Percentiles rank a stretch among this genome's conserved stretches.
phyloP scores from a whole-genome alignment of 1,284 basidiomycete species.

The Irpex sp. region DNA sequence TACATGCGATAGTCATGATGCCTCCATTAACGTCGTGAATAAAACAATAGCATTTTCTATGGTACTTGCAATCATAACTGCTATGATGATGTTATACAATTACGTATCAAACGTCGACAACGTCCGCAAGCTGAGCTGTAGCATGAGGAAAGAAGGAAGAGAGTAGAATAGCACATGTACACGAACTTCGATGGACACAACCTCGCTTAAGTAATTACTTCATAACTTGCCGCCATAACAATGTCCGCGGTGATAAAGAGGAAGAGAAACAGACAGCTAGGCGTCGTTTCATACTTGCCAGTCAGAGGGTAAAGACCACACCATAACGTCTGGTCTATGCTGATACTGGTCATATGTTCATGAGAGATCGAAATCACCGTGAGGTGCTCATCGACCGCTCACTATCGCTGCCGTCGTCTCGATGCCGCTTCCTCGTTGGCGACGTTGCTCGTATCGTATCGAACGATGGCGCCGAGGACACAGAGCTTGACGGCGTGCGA shows the following conservation, averaged over 20 bases:
- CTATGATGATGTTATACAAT: background rate
- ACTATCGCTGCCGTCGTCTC: background rate
- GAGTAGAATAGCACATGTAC: background rate
- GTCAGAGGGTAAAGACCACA: background rate
- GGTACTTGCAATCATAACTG: background rate
- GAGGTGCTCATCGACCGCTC: background rate
- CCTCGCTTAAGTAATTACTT: background rate
- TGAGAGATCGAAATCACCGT: background rate
- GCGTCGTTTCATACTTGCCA: background rate
- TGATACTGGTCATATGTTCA: too few species aligned
- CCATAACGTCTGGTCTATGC: background rate
- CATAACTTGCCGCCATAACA: background rate
- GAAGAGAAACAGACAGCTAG: background rate
- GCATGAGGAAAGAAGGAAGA: background rate
- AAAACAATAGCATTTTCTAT: background rate
- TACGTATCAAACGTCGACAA: background rate
- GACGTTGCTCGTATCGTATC: background rate
- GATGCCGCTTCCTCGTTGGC: background rate
- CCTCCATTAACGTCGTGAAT: background rate
- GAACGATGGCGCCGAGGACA: slow-evolving; percentile 2
- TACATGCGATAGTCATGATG: too few species aligned
- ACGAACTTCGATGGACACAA: background rate
- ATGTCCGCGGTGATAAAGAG: background rate
- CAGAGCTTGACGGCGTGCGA: slow-evolving; percentile 3
- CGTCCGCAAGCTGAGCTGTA: background rate